Evolutionary conservation across 306 rosid genomes (phyloP).

Genomic region (Prunus fruticosa): DNA sequence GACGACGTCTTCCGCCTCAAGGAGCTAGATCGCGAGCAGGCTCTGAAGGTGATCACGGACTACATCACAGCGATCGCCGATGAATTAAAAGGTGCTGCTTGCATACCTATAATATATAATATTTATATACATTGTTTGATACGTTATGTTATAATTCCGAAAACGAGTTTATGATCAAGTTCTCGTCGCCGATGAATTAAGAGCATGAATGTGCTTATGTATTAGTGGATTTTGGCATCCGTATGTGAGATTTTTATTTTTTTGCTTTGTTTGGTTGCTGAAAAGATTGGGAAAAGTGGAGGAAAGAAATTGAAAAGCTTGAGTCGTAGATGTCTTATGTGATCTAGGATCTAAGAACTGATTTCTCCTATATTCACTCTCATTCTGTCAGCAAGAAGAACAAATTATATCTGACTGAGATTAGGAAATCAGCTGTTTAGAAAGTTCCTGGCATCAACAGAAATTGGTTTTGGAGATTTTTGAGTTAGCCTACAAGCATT

Average conservation of each 20-base stretch:
- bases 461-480: background rate
- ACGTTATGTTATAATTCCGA: background rate
- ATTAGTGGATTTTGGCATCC: background rate
- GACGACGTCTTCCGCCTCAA: conserved; percentile 29
- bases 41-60: conserved; percentile 40
- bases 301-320: background rate
- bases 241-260: background rate
- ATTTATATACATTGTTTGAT: background rate
- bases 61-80: conserved; percentile 80
- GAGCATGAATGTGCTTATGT: background rate
- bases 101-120: background rate
- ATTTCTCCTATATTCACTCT: no score
- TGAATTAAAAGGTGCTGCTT: conserved; percentile 53
- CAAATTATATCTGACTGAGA: no score
- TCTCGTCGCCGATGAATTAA: background rate
- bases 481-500: background rate
- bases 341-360: background rate
- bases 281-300: background rate
- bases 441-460: background rate
- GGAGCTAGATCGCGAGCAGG: conserved; percentile 37
- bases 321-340: background rate
- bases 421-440: background rate
- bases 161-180: background rate
- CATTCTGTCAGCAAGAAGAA: no score
- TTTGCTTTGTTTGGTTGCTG: conserved; percentile 7